Percentiles rank a stretch among this genome's conserved stretches.
These are phyloP conservation scores for Oryza rufipogon DNA, from an alignment of 176 grass and related monocot species.

Conservation along the genomic window DNA sequence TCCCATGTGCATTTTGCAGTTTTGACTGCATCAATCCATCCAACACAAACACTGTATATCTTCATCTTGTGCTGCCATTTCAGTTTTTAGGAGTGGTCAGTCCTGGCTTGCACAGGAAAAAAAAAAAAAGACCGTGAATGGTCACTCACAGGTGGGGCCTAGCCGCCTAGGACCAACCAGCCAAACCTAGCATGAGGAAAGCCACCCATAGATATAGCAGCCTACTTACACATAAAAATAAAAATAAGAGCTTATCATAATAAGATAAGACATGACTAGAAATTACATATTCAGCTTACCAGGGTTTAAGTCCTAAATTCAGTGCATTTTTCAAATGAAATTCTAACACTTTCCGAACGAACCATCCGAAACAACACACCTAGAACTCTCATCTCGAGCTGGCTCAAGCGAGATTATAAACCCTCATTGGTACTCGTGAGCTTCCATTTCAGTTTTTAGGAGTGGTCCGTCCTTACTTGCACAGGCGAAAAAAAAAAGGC, in stretches of 20 bases:
- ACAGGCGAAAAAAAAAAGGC: neutral
- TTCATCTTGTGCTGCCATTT: neutral
- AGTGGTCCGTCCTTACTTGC: neutral
- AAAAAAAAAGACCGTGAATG: neutral
- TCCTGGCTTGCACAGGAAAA: neutral
- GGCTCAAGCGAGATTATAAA: no score
- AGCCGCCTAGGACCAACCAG: neutral
- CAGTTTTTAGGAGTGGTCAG: neutral
- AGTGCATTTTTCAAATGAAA: no score
- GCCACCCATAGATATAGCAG: no score
- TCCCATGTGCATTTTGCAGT: slow-evolving; percentile 18
- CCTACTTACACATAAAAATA: no score
- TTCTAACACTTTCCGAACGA: no score
- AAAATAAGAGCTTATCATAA: no score
- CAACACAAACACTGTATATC: neutral
- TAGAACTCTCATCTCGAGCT: no score
- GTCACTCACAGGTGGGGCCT: neutral
- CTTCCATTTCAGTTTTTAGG: neutral
- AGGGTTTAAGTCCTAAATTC: no score
- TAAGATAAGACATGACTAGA: no score
- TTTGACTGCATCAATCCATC: slow-evolving; percentile 1
- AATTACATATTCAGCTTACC: no score
- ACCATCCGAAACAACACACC: no score
- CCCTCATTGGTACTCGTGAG: no score
- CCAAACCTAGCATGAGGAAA: neutral